Percentiles rank a stretch among this genome's conserved stretches.
Evolutionary conservation across 2,329 filamentous ascomycete genomes (phyloP).

Genomic region (Aspergillus fructus): DNA sequence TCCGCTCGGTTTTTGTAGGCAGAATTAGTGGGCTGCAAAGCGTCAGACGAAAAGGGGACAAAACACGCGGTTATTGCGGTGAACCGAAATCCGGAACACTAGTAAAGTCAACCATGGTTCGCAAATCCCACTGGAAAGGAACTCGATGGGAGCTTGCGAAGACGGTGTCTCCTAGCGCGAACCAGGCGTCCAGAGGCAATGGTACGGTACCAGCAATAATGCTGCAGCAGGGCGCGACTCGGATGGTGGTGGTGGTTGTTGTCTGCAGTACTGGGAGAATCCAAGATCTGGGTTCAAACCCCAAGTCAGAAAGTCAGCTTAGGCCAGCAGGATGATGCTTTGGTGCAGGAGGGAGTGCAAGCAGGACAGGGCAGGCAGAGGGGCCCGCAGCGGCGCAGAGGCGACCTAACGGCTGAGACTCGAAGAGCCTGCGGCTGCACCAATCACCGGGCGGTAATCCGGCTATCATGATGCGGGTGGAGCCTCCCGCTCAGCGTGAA

Average conservation of each 20-base stretch:
- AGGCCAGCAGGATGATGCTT: no score
- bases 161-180: background rate
- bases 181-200: background rate
- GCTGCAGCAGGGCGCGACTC: no score
- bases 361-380: no score
- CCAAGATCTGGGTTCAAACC: background rate
- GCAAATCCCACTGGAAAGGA: background rate
- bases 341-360: no score
- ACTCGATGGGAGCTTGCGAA: background rate
- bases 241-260: no score
- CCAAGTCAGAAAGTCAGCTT: no score
- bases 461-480: background rate
- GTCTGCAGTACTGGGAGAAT: background rate
- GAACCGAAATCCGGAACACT: slow-evolving; percentile 21
- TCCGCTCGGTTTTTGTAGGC: background rate
- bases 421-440: background rate
- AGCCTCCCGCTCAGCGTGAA: no score
- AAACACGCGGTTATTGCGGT: slow-evolving; percentile 8
- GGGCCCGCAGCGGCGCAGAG: no score
- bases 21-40: background rate
- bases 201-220: background rate
- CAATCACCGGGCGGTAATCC: background rate
- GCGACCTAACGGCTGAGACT: background rate
- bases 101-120: slow-evolving; percentile 20
- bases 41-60: background rate